These are phyloP conservation scores for Allodekkera sacchari DNA, from an alignment of 805 yeast genomes.

Conservation along the genomic window DNA sequence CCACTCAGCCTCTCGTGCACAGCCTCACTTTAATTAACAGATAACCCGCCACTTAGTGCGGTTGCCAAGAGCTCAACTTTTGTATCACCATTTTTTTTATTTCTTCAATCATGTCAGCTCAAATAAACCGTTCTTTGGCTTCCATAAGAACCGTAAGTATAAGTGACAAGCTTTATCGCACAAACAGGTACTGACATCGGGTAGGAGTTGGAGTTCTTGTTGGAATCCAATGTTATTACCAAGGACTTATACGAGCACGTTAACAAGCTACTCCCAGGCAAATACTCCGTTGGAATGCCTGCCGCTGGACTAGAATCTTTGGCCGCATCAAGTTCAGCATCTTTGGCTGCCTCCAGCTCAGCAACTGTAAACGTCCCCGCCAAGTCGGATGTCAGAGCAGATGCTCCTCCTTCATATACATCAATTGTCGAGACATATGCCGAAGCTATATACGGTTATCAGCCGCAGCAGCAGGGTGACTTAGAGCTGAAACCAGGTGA, in stretches of 20 bases:
- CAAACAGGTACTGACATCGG: conserved; percentile 1
- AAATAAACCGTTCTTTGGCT: conserved; percentile 70
- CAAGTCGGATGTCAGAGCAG: no score
- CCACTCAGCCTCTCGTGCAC: no score
- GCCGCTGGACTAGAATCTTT: conserved; percentile 3
- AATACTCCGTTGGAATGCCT: conserved; percentile 41
- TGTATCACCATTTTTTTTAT: neutral
- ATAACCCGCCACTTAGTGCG: no score
- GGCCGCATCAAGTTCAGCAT: conserved; percentile 10
- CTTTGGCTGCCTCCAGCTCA: conserved; percentile 18
- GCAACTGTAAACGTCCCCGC: no score
- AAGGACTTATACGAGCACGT: conserved; percentile 46
- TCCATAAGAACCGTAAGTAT: conserved; percentile 47
- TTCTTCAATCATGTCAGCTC: conserved; percentile 34
- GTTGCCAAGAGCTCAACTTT: no score
- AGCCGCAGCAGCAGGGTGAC: conserved; percentile 71
- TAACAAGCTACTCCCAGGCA: conserved; percentile 44
- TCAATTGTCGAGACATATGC: conserved; percentile 29
- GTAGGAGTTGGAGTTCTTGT: conserved; percentile 67
- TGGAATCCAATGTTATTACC: conserved; percentile 65
- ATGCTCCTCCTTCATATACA: conserved; percentile 7
- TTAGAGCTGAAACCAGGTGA: conserved; percentile 59
- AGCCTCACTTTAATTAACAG: no score
- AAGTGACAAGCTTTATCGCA: no score
- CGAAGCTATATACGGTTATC: conserved; percentile 69